A percentile compares a stretch with the other conserved stretches of the same genome.
Conservation (phyloP, 108 stramenopile genomes). For the Aurantiochytrium sp. region DNA sequence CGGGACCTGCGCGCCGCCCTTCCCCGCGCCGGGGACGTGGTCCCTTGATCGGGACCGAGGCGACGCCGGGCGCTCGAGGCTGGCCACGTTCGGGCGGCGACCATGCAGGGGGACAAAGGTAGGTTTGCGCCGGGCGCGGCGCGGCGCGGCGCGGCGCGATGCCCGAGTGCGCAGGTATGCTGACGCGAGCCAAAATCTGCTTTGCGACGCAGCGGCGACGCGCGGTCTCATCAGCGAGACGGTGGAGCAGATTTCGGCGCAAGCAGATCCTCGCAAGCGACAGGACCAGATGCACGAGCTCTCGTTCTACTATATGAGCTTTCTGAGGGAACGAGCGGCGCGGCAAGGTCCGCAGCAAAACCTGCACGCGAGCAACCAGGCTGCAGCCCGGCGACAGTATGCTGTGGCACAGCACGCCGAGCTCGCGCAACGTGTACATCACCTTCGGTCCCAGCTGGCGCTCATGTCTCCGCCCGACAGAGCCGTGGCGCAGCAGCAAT, state of each 20-base stretch:
- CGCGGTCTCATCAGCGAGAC: neutral
- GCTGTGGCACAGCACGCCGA: neutral
- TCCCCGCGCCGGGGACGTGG: too few relatives aligned
- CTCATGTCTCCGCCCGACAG: neutral
- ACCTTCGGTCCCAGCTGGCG: neutral
- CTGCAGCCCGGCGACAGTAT: neutral
- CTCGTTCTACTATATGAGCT: conserved; percentile 28
- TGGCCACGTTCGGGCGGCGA: too few relatives aligned
- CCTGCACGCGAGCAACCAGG: neutral
- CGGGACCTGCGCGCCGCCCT: too few relatives aligned
- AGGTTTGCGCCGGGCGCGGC: too few relatives aligned
- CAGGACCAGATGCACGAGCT: conserved; percentile 18
- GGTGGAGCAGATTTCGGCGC: neutral
- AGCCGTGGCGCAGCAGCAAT: neutral
- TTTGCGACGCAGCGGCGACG: neutral
- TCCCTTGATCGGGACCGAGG: too few relatives aligned
- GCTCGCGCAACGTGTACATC: neutral
- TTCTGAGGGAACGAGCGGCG: neutral
- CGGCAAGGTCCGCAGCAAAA: neutral
- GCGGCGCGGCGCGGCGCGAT: too few relatives aligned
- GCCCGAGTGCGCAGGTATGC: too few relatives aligned
- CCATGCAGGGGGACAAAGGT: too few relatives aligned
- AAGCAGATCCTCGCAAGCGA: neutral
- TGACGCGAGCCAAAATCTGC: too few relatives aligned
- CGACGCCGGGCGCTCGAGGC: too few relatives aligned